Base-by-base conservation (phyloP, 352 stramenopile genomes). In the Globisporangium perplexum region DNA sequence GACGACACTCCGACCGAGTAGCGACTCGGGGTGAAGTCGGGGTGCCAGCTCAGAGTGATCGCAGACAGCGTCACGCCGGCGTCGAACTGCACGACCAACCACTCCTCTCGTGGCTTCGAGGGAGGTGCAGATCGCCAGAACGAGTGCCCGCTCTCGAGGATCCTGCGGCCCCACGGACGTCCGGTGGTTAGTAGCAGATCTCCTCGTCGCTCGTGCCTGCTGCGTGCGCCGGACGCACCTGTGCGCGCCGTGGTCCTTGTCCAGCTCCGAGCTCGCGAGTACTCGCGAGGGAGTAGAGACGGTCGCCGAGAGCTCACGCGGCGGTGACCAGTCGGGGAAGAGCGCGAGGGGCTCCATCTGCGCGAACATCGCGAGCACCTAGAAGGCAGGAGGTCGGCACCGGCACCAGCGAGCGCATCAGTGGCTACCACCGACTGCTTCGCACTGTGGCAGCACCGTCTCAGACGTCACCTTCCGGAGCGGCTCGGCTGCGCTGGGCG, bases 281-380 rank as follows among this genome's bases (percentile, higher is more conserved):
- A 88, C 70, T 49, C 77, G 63, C 2, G 60, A 72, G 0, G 83
- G 80, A 7, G 63, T 38, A 6, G 83, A 45, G 33, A 73, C 57
- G 3, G 59, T 58, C 15, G 58, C 65, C 0, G 77, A 88, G 12
- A 91, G 59, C 17, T 81, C 66, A 10, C 69, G 74, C 44, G 77
- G 70, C 23, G 83, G 85, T 6, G 81, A 79, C 85, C 85, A 95
- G 50, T 95, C 82, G 8, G 61, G 39, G 62, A 93, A 95, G 11
- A 95, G 68, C 38, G 65, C 53, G 18, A 95, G 61, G 4, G 79
- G 77, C 20, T 88, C 72, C 42, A 92, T 69, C 15, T 75, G 77
- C 12, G 60, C 65, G 46, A 93, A 71, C 30, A 93, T 62, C 8
- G 41, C 41, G 10, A 86, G 67, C 52, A 95, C 65, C 83, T 95